Evolutionary conservation across 495 filamentous ascomycete genomes (phyloP).

Genomic region (Hyaloscypha finlandica): DNA sequence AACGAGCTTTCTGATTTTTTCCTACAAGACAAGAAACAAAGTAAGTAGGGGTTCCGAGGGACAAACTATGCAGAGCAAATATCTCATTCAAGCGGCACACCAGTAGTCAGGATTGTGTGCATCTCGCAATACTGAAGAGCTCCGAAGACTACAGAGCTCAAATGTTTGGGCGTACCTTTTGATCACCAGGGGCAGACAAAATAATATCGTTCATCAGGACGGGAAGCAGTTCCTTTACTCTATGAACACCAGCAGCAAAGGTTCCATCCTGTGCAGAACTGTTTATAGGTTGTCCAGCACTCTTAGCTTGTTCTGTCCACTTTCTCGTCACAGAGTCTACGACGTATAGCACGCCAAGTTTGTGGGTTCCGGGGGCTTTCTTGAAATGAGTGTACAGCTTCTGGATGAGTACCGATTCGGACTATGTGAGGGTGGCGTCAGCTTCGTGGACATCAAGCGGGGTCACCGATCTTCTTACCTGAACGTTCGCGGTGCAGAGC

Average conservation of each 20-base stretch:
- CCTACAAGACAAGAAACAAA: slow-evolving; percentile 58
- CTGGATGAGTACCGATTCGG: slow-evolving; percentile 91
- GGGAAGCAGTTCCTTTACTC: slow-evolving; percentile 92
- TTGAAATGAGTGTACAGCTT: slow-evolving; percentile 98
- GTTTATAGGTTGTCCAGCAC: slow-evolving; percentile 76
- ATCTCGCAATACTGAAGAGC: slow-evolving; percentile 14
- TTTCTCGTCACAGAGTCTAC: slow-evolving; percentile 99
- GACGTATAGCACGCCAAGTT: slow-evolving; percentile 98
- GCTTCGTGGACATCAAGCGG: slow-evolving; percentile 25
- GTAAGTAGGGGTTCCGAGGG: slow-evolving; percentile 33
- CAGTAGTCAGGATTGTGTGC: slow-evolving; percentile 2
- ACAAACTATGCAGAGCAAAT: not conserved
- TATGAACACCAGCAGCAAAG: slow-evolving; percentile 91
- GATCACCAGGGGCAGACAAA: slow-evolving; percentile 83
- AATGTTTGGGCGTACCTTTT: slow-evolving; percentile 85
- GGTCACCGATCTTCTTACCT: slow-evolving; percentile 63
- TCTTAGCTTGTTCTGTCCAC: slow-evolving; percentile 95
- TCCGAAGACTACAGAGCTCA: slow-evolving; percentile 17
- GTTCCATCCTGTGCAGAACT: slow-evolving; percentile 82
- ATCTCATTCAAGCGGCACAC: slow-evolving; percentile 1
- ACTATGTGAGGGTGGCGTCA: slow-evolving; percentile 54
- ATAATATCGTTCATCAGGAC: slow-evolving; percentile 95
- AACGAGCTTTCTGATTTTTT: slow-evolving; percentile 93
- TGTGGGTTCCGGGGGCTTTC: slow-evolving; percentile 91
- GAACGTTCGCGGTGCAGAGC: slow-evolving; percentile 85